phyloP scores from a whole-genome alignment of 176 grass and related monocot genomes.

The Lolium perenne region DNA sequence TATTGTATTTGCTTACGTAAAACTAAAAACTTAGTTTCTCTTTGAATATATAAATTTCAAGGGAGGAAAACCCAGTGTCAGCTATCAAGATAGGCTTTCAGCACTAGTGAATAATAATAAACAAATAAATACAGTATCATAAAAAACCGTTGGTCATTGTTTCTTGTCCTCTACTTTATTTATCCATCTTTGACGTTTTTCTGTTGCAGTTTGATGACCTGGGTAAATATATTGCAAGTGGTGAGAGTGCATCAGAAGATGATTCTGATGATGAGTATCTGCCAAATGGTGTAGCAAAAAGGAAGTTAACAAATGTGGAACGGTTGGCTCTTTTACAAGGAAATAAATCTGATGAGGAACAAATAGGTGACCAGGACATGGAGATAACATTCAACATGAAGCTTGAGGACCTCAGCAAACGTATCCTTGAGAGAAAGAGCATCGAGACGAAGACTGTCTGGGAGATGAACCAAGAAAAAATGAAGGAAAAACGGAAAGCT shows the following conservation, averaged over 20 bases:
- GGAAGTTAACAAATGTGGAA: constrained; percentile 64
- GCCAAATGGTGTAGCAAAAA: constrained; percentile 43
- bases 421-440: constrained; percentile 70
- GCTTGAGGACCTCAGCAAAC: constrained; percentile 80
- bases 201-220: constrained; percentile 71
- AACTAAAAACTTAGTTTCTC: background rate
- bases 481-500: constrained; percentile 80
- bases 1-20: background rate
- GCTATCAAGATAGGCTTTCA: background rate
- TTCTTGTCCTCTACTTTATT: constrained; percentile 9
- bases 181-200: constrained; percentile 24
- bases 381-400: constrained; percentile 88
- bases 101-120: constrained; percentile 1
- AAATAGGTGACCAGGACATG: constrained; percentile 62
- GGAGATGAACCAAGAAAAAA: constrained; percentile 84
- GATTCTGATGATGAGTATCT: constrained; percentile 38
- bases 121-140: background rate
- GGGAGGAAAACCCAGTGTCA: background rate
- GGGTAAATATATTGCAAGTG: constrained; percentile 66
- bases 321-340: constrained; percentile 59
- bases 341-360: constrained; percentile 69
- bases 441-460: constrained; percentile 68
- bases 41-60: background rate
- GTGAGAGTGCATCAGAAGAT: constrained; percentile 69
- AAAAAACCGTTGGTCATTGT: background rate